Conservation (phyloP, 1,139 yeast species). For the Kurtzmaniella natalensis region DNA sequence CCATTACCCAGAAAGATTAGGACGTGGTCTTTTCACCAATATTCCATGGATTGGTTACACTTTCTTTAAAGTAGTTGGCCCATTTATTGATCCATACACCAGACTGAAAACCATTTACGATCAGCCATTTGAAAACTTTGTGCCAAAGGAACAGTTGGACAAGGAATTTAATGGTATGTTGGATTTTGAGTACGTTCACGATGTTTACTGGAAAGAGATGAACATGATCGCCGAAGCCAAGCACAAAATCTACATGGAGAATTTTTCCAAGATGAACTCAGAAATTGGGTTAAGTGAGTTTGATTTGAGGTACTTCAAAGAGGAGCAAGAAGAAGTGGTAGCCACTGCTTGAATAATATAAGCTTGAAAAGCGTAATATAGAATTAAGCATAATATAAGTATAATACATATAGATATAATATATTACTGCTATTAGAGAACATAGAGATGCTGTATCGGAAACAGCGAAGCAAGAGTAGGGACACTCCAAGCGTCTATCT, state of each 20-base stretch:
- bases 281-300: conserved; percentile 67
- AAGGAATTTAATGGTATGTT: conserved; percentile 78
- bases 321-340: no score
- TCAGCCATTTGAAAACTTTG: conserved; percentile 80
- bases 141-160: conserved; percentile 78
- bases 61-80: conserved; percentile 82
- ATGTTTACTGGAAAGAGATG: conserved; percentile 75
- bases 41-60: conserved; percentile 93
- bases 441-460: no score
- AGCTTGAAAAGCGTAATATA: no score
- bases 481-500: no score
- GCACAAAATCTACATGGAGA: conserved; percentile 49
- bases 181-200: conserved; percentile 79
- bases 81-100: conserved; percentile 92
- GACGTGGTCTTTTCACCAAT: conserved; percentile 84
- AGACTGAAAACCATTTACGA: conserved; percentile 88
- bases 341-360: no score
- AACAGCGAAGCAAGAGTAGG: no score
- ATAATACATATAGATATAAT: no score
- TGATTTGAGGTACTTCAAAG: conserved; percentile 38
- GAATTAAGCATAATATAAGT: no score
- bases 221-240: conserved; percentile 53
- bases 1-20: conserved; percentile 93
- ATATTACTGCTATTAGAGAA: no score
- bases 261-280: conserved; percentile 66